Evolutionary conservation across 148 eudicot species (phyloP).

Genomic region (Simmondsia chinensis): DNA sequence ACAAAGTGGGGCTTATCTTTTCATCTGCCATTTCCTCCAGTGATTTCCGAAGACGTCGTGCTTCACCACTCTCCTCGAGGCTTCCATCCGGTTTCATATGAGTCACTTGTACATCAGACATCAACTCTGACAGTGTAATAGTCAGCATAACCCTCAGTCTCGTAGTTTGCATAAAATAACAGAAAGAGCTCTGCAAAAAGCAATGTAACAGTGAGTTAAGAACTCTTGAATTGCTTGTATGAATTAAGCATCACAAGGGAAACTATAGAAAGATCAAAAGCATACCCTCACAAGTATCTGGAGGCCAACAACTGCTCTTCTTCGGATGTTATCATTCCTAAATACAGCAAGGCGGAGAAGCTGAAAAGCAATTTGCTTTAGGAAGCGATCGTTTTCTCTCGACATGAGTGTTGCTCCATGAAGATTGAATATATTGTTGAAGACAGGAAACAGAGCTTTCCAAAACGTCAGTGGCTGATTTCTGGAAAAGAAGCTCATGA

Average conservation of each 20-base stretch:
- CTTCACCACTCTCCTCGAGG: slow-evolving; percentile 98
- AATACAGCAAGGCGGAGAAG: slow-evolving; percentile 96
- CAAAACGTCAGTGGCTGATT: slow-evolving; percentile 82
- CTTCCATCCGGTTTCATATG: slow-evolving; percentile 96
- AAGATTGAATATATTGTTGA: slow-evolving; percentile 62
- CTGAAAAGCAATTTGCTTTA: slow-evolving; percentile 97
- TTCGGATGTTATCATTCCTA: slow-evolving; percentile 78
- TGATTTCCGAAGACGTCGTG: slow-evolving; percentile 78
- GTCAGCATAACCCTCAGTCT: slow-evolving; percentile 92
- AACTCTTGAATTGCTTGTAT: too few species aligned
- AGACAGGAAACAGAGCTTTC: slow-evolving; percentile 82
- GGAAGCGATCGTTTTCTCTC: slow-evolving; percentile 95
- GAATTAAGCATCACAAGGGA: too few species aligned
- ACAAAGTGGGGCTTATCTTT: slow-evolving; percentile 36
- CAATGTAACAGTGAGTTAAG: slow-evolving; percentile 6
- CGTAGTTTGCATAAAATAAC: slow-evolving; percentile 69
- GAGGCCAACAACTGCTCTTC: slow-evolving; percentile 83
- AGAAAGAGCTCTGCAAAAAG: slow-evolving; percentile 83
- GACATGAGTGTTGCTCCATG: slow-evolving; percentile 94
- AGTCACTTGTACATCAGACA: slow-evolving; percentile 98
- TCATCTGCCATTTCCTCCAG: slow-evolving; percentile 96
- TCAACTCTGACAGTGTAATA: slow-evolving; percentile 91
- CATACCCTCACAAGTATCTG: slow-evolving; percentile 96
- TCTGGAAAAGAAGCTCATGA: slow-evolving; percentile 82
- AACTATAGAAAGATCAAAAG: slow-evolving; percentile 1